Conservation (phyloP, 495 filamentous ascomycete species). For the Astrocystis sublimbata region DNA sequence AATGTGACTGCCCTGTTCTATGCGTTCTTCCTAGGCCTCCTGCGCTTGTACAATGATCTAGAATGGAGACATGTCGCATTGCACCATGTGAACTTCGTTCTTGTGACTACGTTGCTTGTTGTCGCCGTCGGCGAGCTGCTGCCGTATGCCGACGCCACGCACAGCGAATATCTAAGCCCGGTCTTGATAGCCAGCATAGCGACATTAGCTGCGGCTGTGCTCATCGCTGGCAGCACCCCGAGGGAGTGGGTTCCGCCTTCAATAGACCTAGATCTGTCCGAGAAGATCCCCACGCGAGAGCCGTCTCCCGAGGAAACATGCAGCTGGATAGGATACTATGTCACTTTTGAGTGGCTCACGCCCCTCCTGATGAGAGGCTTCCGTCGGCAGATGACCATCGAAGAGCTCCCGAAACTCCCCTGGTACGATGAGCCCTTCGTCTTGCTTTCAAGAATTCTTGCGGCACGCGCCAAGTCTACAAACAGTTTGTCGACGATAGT, state of each 20-base stretch:
- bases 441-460: slow-evolving; percentile 41
- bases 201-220: slow-evolving; percentile 30
- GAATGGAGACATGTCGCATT: slow-evolving; percentile 42
- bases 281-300: slow-evolving; percentile 29
- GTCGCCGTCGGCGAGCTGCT: slow-evolving; percentile 32
- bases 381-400: slow-evolving; percentile 43
- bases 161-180: slow-evolving; percentile 19
- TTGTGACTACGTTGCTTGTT: slow-evolving; percentile 29
- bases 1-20: slow-evolving; percentile 32
- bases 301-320: slow-evolving; percentile 51
- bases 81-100: slow-evolving; percentile 41
- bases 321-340: slow-evolving; percentile 50
- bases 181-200: slow-evolving; percentile 28
- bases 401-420: slow-evolving; percentile 50
- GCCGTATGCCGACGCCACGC: slow-evolving; percentile 31
- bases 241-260: slow-evolving; percentile 43
- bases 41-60: slow-evolving; percentile 33
- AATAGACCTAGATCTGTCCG: slow-evolving; percentile 28
- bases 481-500: slow-evolving; percentile 45
- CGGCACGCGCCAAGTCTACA: slow-evolving; percentile 39
- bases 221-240: slow-evolving; percentile 38
- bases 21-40: slow-evolving; percentile 39
- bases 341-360: slow-evolving; percentile 51
- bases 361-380: slow-evolving; percentile 48
- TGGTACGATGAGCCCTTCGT: slow-evolving; percentile 51